These are phyloP conservation scores for Boletales sp. DNA, from an alignment of 768 basidiomycete species.

Conservation along the genomic window DNA sequence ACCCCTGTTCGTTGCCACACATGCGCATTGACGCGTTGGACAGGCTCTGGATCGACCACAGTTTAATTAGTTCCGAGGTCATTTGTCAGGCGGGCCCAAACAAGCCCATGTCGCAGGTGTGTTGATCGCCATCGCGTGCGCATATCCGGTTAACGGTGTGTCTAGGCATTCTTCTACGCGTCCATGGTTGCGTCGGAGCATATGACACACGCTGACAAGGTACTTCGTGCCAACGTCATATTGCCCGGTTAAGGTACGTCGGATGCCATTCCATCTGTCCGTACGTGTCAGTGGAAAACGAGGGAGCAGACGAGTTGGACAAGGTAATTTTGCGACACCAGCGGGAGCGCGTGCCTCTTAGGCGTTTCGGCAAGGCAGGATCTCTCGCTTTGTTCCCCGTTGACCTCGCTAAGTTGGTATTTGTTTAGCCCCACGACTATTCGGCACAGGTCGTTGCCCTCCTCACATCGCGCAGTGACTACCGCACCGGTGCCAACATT, in stretches of 20 bases:
- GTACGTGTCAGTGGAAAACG: constrained; percentile 32
- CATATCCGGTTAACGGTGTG: too few species aligned
- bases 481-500: too few species aligned
- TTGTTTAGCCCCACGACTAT: too few species aligned
- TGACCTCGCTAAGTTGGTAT: too few species aligned
- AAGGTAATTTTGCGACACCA: constrained; percentile 47
- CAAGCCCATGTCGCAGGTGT: constrained; percentile 49
- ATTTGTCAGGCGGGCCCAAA: constrained; percentile 49
- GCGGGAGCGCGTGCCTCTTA: constrained; percentile 46
- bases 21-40: neutral
- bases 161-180: constrained; percentile 32
- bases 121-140: neutral
- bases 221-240: constrained; percentile 58
- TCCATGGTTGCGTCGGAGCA: constrained; percentile 68
- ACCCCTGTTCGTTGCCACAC: too few species aligned
- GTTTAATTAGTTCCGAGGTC: constrained; percentile 65
- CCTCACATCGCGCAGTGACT: too few species aligned
- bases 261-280: neutral
- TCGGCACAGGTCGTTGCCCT: too few species aligned
- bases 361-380: constrained; percentile 40
- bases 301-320: constrained; percentile 49
- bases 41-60: constrained; percentile 45
- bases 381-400: too few species aligned
- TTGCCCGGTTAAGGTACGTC: constrained; percentile 53
- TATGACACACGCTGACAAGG: constrained; percentile 46